phyloP scores from a whole-genome alignment of 352 stramenopile genomes.

The Phytopythium kandeliae region DNA sequence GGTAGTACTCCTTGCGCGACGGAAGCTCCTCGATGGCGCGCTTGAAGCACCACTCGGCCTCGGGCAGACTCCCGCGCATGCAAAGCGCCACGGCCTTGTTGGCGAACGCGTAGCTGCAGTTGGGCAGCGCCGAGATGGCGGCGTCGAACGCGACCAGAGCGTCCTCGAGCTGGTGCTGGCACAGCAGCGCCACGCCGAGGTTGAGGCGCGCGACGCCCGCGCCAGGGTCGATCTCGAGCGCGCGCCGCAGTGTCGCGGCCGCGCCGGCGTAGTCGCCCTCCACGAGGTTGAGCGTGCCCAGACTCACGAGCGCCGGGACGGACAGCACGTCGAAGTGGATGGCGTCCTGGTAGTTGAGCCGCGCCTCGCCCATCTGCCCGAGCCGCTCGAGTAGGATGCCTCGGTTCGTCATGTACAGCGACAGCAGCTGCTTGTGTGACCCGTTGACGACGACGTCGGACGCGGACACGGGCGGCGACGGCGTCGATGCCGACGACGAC shows the following conservation, averaged over 20 bases:
- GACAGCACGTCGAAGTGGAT: slow-evolving; percentile 67
- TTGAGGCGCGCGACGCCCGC: slow-evolving; percentile 62
- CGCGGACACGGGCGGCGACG: neutral
- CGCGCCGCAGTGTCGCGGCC: slow-evolving; percentile 24
- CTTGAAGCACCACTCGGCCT: slow-evolving; percentile 50
- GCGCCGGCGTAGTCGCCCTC: slow-evolving; percentile 33
- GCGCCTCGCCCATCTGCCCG: slow-evolving; percentile 34
- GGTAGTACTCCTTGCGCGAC: slow-evolving; percentile 63
- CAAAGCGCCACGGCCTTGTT: slow-evolving; percentile 60
- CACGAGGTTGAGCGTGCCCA: slow-evolving; percentile 54
- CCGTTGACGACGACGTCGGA: slow-evolving; percentile 28
- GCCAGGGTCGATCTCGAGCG: slow-evolving; percentile 38
- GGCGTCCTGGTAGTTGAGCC: slow-evolving; percentile 53
- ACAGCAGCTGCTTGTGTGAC: slow-evolving; percentile 56
- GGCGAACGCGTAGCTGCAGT: slow-evolving; percentile 59
- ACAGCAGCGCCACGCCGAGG: slow-evolving; percentile 41
- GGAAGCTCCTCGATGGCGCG: slow-evolving; percentile 64
- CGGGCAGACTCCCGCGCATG: slow-evolving; percentile 24
- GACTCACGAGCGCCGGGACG: slow-evolving; percentile 40
- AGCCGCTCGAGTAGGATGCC: slow-evolving; percentile 60
- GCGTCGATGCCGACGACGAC: neutral
- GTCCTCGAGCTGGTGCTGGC: slow-evolving; percentile 15
- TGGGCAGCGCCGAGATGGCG: slow-evolving; percentile 39
- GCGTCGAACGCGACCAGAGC: slow-evolving; percentile 46
- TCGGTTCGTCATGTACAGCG: slow-evolving; percentile 69